Evolutionary conservation across 139 green algal genomes (phyloP), one percentile per base, ranked within the genome.

Genomic region (Marvania coccoides): DNA sequence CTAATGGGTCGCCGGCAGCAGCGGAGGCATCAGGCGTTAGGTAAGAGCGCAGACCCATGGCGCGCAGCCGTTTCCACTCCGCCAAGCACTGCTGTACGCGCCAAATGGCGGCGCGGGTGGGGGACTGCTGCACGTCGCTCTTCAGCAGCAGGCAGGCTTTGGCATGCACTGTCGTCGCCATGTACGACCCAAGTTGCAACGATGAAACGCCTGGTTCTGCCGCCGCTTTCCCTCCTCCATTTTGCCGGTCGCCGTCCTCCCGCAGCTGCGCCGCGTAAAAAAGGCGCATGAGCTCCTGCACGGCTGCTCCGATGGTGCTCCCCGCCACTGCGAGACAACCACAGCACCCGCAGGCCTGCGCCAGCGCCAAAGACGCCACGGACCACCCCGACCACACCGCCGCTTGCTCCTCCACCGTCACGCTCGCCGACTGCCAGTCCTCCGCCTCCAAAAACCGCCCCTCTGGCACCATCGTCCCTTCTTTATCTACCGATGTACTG

Each of bases 311-410:
- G 0, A 89, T 73, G 3, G 81, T 80, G 39, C 85, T 77, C 39
- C 78, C 70, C 10, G 83, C 81, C 14, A 83, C 48, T 4, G 80
- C 69, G 12, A 78, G 74, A 48, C 85, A 93, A 14, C 80, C 83
- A 0, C 72, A 51, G 69, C 87, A 93, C 12, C 56, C 73, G 76
- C 87, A 92, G 26, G 46, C 65, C 45, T 86, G 77, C 63, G 58
- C 4, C 31, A 15, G 1, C 31, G 36, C 66, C 72, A 90, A 57
- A 31, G 85, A 78, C 29, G 76, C 79, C 51, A 91, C 82, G 1
- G 82, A 77, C 83, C 82, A 91, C 42, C 78, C 84, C 47, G 67
- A 82, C 56, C 83, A 88, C 23, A 91, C 56, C 35, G 77, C 76
- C 3, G 84, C 81, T 63, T 89, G 76, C 69, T 92, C 86, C 26